Evolutionary conservation across 2,329 filamentous ascomycete genomes (phyloP).

Genomic region (Neonectria punicea): DNA sequence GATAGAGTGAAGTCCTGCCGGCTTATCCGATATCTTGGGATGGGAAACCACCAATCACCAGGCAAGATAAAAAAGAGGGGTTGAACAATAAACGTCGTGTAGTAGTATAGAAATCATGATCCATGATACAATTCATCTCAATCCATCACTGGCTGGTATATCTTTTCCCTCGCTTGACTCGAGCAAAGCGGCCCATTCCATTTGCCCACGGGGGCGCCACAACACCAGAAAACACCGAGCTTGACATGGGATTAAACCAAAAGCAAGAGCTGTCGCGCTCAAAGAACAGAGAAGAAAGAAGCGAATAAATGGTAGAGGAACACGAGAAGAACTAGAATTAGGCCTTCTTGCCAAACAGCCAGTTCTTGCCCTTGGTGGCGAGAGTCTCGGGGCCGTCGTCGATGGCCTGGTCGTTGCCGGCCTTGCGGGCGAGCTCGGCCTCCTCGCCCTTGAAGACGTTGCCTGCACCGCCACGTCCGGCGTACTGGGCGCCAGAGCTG

Average conservation of each 20-base stretch:
- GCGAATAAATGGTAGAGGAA: neutral
- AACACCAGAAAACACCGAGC: conserved; percentile 40
- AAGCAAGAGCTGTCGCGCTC: neutral
- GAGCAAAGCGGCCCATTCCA: conserved; percentile 18
- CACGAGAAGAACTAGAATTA: conserved; percentile 43
- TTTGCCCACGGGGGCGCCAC: conserved; percentile 28
- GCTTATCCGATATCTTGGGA: conserved; percentile 19
- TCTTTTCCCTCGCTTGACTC: conserved; percentile 25
- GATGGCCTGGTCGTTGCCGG: conserved; percentile 47
- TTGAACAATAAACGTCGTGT: conserved; percentile 26
- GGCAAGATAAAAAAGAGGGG: conserved; percentile 16
- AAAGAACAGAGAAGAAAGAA: neutral
- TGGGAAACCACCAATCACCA: conserved; percentile 15
- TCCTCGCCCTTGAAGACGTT: conserved; percentile 70
- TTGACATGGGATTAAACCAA: conserved; percentile 21
- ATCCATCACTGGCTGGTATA: conserved; percentile 35
- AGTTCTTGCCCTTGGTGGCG: conserved; percentile 59
- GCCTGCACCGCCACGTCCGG: conserved; percentile 79
- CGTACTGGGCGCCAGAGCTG: conserved; percentile 70
- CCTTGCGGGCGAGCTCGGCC: conserved; percentile 44
- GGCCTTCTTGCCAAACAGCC: conserved; percentile 61
- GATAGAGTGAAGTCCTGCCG: conserved; percentile 1
- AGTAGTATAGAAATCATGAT: conserved; percentile 36
- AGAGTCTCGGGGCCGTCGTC: conserved; percentile 45
- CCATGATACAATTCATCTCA: conserved; percentile 27